Conservation (phyloP, 805 yeast species). For the Hanseniaspora mollemarum region DNA sequence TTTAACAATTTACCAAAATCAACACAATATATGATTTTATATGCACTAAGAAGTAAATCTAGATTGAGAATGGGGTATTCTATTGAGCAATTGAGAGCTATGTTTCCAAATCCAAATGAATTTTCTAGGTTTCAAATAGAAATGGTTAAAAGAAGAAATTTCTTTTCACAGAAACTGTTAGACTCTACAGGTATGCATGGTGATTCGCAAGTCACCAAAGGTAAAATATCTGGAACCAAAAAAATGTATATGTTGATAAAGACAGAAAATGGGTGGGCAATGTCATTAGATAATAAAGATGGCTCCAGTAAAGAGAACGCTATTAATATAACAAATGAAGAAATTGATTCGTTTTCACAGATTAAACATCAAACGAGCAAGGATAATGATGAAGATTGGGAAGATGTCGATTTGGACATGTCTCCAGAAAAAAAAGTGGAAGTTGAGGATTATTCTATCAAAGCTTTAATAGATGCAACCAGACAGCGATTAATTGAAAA, state of each 20-base stretch:
- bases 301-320: constrained; percentile 38
- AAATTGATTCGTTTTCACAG: constrained; percentile 9
- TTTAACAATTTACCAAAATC: constrained; percentile 68
- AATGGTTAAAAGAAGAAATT: constrained; percentile 85
- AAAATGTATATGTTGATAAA: constrained; percentile 62
- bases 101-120: constrained; percentile 78
- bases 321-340: constrained; percentile 26
- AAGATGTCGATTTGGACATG: constrained; percentile 45
- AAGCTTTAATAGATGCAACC: constrained; percentile 28
- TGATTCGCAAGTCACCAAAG: constrained; percentile 30
- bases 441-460: constrained; percentile 34
- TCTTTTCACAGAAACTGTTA: constrained; percentile 77
- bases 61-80: constrained; percentile 91
- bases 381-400: constrained; percentile 38
- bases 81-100: constrained; percentile 68
- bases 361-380: constrained; percentile 17
- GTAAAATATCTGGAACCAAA: constrained; percentile 71
- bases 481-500: constrained; percentile 5
- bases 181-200: constrained; percentile 67
- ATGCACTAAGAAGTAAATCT: constrained; percentile 71
- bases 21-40: constrained; percentile 77
- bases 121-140: constrained; percentile 87
- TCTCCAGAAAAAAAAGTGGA: constrained; percentile 21
- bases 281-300: constrained; percentile 44
- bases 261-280: constrained; percentile 74